Base-by-base conservation (phyloP, 1,139 yeast genomes). In the Hyphopichia pseudoburtonii region DNA sequence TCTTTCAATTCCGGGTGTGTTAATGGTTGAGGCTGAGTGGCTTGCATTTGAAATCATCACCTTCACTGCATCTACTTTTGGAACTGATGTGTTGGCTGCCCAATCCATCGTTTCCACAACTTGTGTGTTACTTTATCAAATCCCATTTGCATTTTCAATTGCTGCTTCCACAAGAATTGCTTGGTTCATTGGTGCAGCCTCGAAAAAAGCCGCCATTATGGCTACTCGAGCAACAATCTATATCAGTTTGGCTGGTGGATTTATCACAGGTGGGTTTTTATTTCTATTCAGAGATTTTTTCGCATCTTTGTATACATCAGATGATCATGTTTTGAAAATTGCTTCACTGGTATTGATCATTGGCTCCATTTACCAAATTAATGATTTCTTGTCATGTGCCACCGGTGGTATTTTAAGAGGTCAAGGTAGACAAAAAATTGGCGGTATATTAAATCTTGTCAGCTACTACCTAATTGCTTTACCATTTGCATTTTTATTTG, bases 101-200 rank as follows among this genome's bases (percentile, higher is more conserved):
- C 90, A 85, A 57, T 78, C 86, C 5, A 78, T 85, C 33, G 77
- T 83, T 17, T 70, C 86, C 9, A 82, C 92, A 0, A 72, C 85
- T 8, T 80, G 86, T 51, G 81, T 82, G 5, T 64, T 84, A 32
- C 65, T 82, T 23, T 85, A 83, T 52, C 92, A 85, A 56, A 66
- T 84, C 14, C 90, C 92, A 5, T 82, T 83, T 62, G 87, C 90
- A 1, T 68, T 83, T 35, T 77, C 86, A 6, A 82, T 85, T 35
- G 87, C 89, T 3, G 75, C 86, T 1, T 79, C 89, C 10, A 83
- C 92, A 0, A 71, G 92, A 60, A 74, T 84, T 31, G 94, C 92
- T 1, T 82, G 87, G 78, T 82, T 70, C 49, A 74, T 85, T 43
- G 94, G 94, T 7, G 84, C 88, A 1, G 86, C 86, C 1, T 70